These are phyloP conservation scores for Pichia heedii DNA, from an alignment of 805 yeast genomes.

Conservation along the genomic window DNA sequence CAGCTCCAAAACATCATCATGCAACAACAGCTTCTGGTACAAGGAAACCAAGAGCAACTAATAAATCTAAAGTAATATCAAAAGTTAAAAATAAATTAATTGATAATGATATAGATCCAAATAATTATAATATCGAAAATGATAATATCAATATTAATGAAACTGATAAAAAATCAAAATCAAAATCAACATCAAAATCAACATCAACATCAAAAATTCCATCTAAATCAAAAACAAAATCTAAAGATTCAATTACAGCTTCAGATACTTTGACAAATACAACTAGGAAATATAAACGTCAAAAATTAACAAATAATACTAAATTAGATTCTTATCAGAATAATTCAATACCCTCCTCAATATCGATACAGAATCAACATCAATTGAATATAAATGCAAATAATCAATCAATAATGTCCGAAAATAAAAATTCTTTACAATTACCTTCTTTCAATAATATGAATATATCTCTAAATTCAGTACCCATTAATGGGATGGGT, in stretches of 20 bases:
- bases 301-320: background rate
- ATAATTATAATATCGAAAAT: background rate
- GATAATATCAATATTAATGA: no score
- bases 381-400: background rate
- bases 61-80: background rate
- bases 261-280: conserved; percentile 5
- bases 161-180: background rate
- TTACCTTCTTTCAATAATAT: background rate
- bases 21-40: conserved; percentile 39
- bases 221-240: background rate
- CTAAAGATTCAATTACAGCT: background rate
- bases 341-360: background rate
- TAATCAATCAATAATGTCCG: background rate
- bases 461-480: background rate
- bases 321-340: background rate
- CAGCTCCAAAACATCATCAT: conserved; percentile 59
- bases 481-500: background rate
- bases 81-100: background rate
- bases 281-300: conserved; percentile 2
- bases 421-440: background rate
- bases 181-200: background rate
- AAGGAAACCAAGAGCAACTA: conserved; percentile 16
- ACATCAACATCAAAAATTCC: conserved; percentile 2
- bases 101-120: background rate
- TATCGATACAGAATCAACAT: background rate